Evolutionary conservation across 2,329 filamentous ascomycete species (phyloP), one percentile per base, ranked within the genome.

Genomic region (Penicillium sp.): DNA sequence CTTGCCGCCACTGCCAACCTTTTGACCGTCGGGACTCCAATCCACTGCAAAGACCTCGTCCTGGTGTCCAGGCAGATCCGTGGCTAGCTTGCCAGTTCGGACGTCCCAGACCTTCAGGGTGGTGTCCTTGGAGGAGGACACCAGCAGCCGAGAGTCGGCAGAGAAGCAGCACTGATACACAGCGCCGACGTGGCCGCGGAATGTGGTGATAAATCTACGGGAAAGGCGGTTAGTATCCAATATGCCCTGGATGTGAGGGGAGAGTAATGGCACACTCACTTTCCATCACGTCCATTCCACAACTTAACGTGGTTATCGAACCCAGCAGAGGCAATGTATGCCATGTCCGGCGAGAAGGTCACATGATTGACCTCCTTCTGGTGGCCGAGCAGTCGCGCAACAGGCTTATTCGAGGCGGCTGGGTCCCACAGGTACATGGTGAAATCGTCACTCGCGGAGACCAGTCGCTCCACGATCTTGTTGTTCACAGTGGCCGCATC

Each of bases 351-450:
- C 0, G 92, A 96, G 77, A 98, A 98, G 0, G 89, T 90, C 50
- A 98, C 93, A 73, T 97, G 91, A 75, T 98, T 97, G 66, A 98
- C 93, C 72, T 94, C 91, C 78, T 98, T 98, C 74, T 97, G 92
- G 71, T 99, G 95, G 2, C 95, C 95, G n/a, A 92, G 78, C 78
- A 98, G 85, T 36, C 92, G 84, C n/a, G 91, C 89, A 3, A 98
- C 81, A 0, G 94, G 93, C 74, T 98, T 97, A 7, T 83, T 90
- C 4, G 89, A 88, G 44, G 82, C 83, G 10, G 87, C 82, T 0
- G 93, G 93, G 60, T 96, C 91, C 94, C 94, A 99, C 7, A 99
- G 83, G 73, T 92, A 96, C 85, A 99, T 94, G 6, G 93, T 96
- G 75, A 93, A 96, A 75, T 99, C 95, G 72, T 98, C 95, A 65